These are phyloP conservation scores for Fusarium tuaranense DNA, from an alignment of 2,329 filamentous ascomycete species.

Conservation along the genomic window DNA sequence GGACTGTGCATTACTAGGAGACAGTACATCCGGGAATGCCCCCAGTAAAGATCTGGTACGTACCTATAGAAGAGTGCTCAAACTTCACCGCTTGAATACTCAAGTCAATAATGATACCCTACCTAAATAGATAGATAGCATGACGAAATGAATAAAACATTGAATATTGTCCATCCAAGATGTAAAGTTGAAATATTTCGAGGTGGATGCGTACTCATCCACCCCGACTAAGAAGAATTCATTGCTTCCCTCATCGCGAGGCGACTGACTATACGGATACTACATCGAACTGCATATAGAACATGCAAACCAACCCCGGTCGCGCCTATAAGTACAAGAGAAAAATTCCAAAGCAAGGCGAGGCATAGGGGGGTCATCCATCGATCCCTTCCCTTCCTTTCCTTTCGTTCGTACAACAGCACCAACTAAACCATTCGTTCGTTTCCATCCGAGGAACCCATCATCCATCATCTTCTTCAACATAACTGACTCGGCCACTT, in stretches of 20 bases:
- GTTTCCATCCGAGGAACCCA: conserved; percentile 11
- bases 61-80: not conserved
- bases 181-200: not conserved
- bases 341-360: conserved; percentile 16
- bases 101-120: conserved; percentile 28
- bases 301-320: conserved; percentile 9
- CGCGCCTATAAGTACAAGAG: conserved; percentile 43
- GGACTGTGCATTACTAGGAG: conserved; percentile 47
- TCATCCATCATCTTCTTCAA: conserved; percentile 4
- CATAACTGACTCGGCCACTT: not conserved
- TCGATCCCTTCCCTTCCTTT: not conserved
- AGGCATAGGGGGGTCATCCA: not conserved
- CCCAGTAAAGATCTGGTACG: not conserved
- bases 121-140: not conserved
- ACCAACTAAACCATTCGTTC: not conserved
- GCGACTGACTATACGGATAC: conserved; percentile 9
- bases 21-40: not conserved
- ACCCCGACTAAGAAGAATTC: conserved; percentile 17
- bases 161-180: not conserved
- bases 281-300: conserved; percentile 27
- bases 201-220: conserved; percentile 21
- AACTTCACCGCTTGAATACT: not conserved
- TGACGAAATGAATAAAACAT: not conserved
- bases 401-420: not conserved
- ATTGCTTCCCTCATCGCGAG: conserved; percentile 32